Evolutionary conservation across 2,329 filamentous ascomycete genomes (phyloP).

Genomic region (Rhynchosporium secalis): DNA sequence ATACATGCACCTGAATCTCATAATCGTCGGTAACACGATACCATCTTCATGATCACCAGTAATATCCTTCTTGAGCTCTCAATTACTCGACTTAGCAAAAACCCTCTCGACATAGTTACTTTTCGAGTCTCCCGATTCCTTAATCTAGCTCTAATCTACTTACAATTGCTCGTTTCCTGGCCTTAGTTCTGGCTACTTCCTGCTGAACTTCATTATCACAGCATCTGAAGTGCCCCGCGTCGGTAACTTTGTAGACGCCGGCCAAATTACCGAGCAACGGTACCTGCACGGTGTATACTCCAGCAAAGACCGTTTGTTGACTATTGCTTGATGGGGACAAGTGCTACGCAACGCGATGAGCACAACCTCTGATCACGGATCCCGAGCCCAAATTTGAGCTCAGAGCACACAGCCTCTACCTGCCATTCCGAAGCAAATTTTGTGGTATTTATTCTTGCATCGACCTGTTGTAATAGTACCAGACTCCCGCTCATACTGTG

Average conservation of each 20-base stretch:
- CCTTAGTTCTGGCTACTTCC: no score
- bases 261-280: neutral
- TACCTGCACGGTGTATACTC: neutral
- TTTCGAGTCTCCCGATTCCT: no score
- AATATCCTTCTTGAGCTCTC: no score
- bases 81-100: no score
- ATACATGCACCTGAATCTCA: neutral
- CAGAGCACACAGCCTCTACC: neutral
- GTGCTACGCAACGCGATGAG: neutral
- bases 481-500: neutral
- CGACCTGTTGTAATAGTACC: neutral
- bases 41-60: no score
- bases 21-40: no score
- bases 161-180: no score
- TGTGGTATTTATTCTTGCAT: neutral
- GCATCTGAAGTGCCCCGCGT: neutral
- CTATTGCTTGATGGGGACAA: neutral
- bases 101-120: no score
- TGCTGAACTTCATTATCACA: no score
- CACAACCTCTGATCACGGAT: neutral
- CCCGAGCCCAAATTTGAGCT: neutral
- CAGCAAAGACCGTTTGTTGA: neutral
- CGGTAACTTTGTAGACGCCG: neutral
- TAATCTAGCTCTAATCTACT: no score
- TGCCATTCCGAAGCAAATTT: neutral